Percentiles rank a stretch among this genome's conserved stretches.
phyloP scores from a whole-genome alignment of 192 early-diverging fungal genomes.

The Borealophlyctis nickersoniae region DNA sequence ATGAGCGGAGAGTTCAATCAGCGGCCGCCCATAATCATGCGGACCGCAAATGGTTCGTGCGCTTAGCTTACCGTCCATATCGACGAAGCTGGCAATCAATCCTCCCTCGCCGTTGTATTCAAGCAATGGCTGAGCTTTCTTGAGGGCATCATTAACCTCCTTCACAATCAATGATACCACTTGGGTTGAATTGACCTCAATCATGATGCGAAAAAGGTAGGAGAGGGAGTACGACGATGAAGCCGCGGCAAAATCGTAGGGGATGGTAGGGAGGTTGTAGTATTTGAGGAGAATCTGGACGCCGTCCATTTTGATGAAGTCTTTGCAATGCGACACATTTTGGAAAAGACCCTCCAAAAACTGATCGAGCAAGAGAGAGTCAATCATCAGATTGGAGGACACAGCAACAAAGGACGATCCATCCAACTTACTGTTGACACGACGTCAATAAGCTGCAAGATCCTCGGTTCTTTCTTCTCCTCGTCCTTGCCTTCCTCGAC shows the following conservation, averaged over 20 bases:
- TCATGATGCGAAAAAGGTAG: constrained; percentile 66
- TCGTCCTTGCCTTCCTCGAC: constrained; percentile 10
- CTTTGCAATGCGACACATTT: constrained; percentile 68
- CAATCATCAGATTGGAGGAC: constrained; percentile 48
- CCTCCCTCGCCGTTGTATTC: constrained; percentile 31
- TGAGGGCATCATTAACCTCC: constrained; percentile 47
- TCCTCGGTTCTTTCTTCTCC: constrained; percentile 50
- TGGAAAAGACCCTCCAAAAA: constrained; percentile 87
- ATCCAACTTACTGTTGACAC: constrained; percentile 60
- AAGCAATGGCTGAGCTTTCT: constrained; percentile 46
- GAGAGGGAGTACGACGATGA: constrained; percentile 64
- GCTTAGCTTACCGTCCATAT: constrained; percentile 49
- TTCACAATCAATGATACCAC: constrained; percentile 55
- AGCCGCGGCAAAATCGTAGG: constrained; percentile 68
- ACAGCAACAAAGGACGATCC: constrained; percentile 6
- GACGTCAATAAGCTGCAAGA: constrained; percentile 61
- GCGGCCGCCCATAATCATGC: no score
- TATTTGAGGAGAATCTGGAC: constrained; percentile 61
- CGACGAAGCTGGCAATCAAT: constrained; percentile 57
- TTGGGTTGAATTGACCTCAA: constrained; percentile 58
- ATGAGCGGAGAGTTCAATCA: no score
- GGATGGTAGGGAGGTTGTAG: constrained; percentile 63
- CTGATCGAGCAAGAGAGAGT: constrained; percentile 47
- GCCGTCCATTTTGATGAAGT: constrained; percentile 68
- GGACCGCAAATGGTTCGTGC: background rate